A percentile compares a stretch with the other conserved stretches of the same genome.
Conservation (phyloP, 2,329 filamentous ascomycete species). For the Thielaviopsis musarum region DNA sequence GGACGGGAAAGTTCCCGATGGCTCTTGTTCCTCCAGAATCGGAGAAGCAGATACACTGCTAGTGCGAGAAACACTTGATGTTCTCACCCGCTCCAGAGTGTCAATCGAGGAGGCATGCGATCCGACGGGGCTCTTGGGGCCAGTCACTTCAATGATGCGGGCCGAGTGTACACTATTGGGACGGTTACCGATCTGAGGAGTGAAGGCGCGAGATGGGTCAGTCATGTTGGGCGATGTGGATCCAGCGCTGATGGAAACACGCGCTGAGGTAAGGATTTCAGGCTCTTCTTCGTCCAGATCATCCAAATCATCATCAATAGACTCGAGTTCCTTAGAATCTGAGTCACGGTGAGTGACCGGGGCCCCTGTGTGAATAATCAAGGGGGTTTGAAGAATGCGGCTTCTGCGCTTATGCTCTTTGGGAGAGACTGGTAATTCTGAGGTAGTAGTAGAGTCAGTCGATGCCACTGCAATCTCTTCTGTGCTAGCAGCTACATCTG, state of each 20-base stretch:
- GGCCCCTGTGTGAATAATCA: conserved; percentile 9
- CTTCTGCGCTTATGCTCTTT: conserved; percentile 7
- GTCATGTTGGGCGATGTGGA: conserved; percentile 32
- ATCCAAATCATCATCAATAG: conserved; percentile 22
- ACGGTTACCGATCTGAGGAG: conserved; percentile 21
- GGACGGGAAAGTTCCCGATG: conserved; percentile 16
- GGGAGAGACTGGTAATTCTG: background rate
- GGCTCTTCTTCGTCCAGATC: conserved; percentile 34
- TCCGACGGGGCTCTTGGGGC: conserved; percentile 31
- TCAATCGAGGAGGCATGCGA: conserved; percentile 34
- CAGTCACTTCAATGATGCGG: conserved; percentile 39
- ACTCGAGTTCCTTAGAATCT: conserved; percentile 7
- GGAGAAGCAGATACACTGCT: conserved; percentile 12
- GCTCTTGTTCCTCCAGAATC: conserved; percentile 30
- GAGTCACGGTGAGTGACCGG: conserved; percentile 2
- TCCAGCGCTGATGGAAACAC: conserved; percentile 34
- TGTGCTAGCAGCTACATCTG: background rate
- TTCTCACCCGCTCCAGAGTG: conserved; percentile 25
- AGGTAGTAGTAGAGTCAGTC: background rate
- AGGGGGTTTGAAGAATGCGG: conserved; percentile 8
- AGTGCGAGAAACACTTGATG: conserved; percentile 23
- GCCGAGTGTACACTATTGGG: conserved; percentile 36
- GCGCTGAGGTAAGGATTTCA: conserved; percentile 38
- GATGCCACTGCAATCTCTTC: background rate
- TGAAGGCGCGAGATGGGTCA: conserved; percentile 25